Evolutionary conservation across 2,329 filamentous ascomycete genomes (phyloP), one percentile per base, ranked within the genome.

Genomic region (Dothistroma pini): DNA sequence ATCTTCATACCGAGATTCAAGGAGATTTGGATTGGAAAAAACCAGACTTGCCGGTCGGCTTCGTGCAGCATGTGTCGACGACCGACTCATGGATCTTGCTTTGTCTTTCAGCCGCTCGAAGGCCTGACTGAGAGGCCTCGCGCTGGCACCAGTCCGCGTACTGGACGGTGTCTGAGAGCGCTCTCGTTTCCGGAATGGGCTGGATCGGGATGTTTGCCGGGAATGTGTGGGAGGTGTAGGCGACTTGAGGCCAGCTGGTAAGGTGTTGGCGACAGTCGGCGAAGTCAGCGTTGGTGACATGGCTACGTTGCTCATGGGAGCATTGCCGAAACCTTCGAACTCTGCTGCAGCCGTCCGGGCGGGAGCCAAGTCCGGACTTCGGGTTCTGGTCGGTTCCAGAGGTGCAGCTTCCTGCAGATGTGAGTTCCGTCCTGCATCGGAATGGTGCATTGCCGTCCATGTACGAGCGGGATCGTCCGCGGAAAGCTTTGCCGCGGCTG

Each of bases 11-110:
- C 25, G 16, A 10, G 19, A 55, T 32, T 54, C 61, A 19, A 65
- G 14, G 3, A 63, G 34, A 47, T 65, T 52, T 12, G 57, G 54
- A 41, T 59, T 62, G 5, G 47, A 44, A 11, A 64, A 48, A 34
- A 63, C 55, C 34, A 66, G 29, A 49, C 64, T 66, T 19, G 54
- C 56, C 10, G 64, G 64, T 19, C 64, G 57, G 49, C 64, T 66
- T 29, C 62, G 41, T 5, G 22, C 38, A 32, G 19, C 35, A 16
- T 32, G 48, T 8, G 32, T 60, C 4, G 58, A 60, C 7, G 57
- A 55, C 9, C 62, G 62, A 38, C 62, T 64, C 56, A 63, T 58
- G 34, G 59, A 59, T 47, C 63, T 52, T 9, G 55, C 58, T 38
- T 62, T 63, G 16, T 62, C 60, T 8, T 56, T 57, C 16, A 66